Evolutionary conservation across 2,329 filamentous ascomycete species (phyloP).

Genomic region (Nemania diffusa): DNA sequence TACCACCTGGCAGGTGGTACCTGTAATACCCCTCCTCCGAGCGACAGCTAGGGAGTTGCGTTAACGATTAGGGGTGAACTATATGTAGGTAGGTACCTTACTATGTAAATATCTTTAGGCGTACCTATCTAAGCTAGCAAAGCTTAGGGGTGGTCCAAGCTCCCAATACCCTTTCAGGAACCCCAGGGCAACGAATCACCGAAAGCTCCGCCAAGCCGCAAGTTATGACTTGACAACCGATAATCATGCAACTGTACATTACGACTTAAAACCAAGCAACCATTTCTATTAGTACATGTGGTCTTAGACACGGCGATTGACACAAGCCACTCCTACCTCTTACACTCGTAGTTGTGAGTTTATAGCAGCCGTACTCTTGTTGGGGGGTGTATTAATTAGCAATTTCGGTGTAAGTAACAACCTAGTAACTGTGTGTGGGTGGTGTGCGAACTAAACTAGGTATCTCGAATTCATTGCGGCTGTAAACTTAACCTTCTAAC

Average conservation of each 20-base stretch:
- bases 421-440: not conserved
- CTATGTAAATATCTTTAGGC: no score
- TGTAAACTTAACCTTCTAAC: slow-evolving; percentile 2
- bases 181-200: slow-evolving; percentile 8
- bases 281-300: slow-evolving; percentile 7
- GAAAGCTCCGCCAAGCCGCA: not conserved
- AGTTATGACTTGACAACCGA: not conserved
- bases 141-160: slow-evolving; percentile 12
- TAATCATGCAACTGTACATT: not conserved
- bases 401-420: slow-evolving; percentile 9
- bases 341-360: not conserved
- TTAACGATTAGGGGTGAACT: not conserved
- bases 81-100: not conserved
- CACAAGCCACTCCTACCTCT: not conserved
- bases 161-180: not conserved
- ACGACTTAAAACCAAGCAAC: not conserved
- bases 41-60: no score
- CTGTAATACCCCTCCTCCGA: no score
- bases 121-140: no score
- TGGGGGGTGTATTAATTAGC: not conserved
- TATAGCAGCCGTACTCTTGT: slow-evolving; percentile 2
- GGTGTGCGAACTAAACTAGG: slow-evolving; percentile 1
- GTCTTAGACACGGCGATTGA: slow-evolving; percentile 8
- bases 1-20: no score
- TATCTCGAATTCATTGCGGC: not conserved